Evolutionary conservation across 1,284 basidiomycete species (phyloP).

Genomic region (Puccinia polysora): DNA sequence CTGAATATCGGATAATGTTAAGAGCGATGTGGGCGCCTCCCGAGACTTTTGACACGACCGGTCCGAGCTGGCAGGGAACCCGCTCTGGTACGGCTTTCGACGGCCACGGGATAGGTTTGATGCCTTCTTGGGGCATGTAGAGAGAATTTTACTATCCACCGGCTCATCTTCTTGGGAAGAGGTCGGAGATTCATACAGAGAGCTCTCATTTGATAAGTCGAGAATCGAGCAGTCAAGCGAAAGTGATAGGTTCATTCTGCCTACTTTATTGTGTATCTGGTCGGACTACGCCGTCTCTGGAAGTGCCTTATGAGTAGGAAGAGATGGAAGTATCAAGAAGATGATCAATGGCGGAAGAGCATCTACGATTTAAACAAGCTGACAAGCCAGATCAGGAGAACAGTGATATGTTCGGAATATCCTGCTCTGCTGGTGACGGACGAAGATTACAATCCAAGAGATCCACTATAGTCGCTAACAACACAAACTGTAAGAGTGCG

Average conservation of each 20-base stretch:
- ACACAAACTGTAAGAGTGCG: no score
- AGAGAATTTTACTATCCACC: neutral
- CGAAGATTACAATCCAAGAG: no score
- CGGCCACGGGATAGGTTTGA: neutral
- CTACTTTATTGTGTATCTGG: no score
- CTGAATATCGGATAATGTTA: neutral
- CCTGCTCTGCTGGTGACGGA: no score
- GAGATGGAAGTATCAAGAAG: no score
- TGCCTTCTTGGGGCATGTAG: neutral
- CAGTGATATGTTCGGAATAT: no score
- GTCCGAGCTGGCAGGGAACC: neutral
- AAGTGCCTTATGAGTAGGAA: no score
- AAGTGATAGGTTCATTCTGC: neutral
- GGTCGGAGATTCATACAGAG: neutral
- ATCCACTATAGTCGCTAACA: no score
- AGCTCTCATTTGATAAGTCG: neutral
- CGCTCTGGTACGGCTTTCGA: neutral
- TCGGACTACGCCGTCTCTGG: no score
- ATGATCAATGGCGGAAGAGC: no score
- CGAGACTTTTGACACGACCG: neutral
- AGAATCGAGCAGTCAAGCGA: constrained; percentile 16
- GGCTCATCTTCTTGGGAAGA: constrained; percentile 19
- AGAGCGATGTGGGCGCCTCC: neutral
- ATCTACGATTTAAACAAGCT: no score
- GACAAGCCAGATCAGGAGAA: no score